A percentile compares a stretch with the other conserved stretches of the same genome.
phyloP scores from a whole-genome alignment of 768 basidiomycete species.

The Suillus americanus region DNA sequence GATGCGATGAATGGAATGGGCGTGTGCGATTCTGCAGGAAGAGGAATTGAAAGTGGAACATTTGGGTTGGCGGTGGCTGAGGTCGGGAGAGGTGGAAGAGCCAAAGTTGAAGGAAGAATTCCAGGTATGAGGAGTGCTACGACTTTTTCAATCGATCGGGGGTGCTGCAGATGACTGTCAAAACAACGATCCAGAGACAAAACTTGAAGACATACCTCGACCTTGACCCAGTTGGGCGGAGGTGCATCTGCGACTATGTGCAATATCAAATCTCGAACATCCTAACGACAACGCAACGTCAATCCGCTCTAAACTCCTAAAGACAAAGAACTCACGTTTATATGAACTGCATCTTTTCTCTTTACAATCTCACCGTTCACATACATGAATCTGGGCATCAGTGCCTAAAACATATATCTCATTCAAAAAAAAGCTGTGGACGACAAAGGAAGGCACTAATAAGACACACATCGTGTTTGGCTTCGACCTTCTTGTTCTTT shows the following conservation, averaged over 20 bases:
- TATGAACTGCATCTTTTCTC: constrained; percentile 72
- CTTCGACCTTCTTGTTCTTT: constrained; percentile 59
- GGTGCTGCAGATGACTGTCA: constrained; percentile 51
- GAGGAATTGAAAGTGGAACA: constrained; percentile 50
- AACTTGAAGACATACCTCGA: constrained; percentile 56
- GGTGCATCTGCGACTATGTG: constrained; percentile 81
- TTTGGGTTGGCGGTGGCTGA: constrained; percentile 60
- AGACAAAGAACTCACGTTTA: constrained; percentile 57
- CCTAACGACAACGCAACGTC: constrained; percentile 44
- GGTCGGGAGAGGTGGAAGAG: constrained; percentile 69
- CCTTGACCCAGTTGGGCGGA: constrained; percentile 83
- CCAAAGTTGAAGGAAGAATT: constrained; percentile 70
- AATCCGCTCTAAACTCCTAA: not conserved
- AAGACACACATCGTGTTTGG: constrained; percentile 59
- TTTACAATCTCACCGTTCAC: constrained; percentile 72
- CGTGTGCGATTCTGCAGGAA: constrained; percentile 31
- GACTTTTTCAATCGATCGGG: constrained; percentile 70
- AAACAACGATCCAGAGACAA: not conserved
- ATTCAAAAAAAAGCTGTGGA: constrained; percentile 6
- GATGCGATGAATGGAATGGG: constrained; percentile 66
- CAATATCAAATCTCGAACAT: constrained; percentile 82
- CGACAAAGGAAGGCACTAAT: not conserved
- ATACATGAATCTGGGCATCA: constrained; percentile 75
- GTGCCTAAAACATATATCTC: constrained; percentile 16
- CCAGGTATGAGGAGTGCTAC: constrained; percentile 87